Percentiles rank a stretch among this genome's conserved stretches.
phyloP scores from a whole-genome alignment of 1,284 basidiomycete species.

The Apiotrichum gracile region DNA sequence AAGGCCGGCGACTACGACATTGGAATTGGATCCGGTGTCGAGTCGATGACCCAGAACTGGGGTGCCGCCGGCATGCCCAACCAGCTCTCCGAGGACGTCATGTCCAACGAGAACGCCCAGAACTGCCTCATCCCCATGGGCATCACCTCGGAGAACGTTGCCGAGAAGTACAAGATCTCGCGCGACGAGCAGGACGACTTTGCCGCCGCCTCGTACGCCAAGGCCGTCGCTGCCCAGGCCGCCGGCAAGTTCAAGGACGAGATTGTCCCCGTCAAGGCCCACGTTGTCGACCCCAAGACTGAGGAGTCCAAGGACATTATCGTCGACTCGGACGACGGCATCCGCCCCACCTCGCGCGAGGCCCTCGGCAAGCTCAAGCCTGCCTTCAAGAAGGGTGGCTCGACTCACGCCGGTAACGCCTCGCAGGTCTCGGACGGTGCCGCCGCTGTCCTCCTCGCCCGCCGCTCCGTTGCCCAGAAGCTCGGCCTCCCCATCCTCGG shows the following conservation, averaged over 20 bases:
- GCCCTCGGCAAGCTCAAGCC: conserved; percentile 87
- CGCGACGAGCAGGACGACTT: conserved; percentile 79
- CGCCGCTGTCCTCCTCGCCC: conserved; percentile 83
- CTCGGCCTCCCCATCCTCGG: conserved; percentile 86
- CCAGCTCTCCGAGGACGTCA: conserved; percentile 72
- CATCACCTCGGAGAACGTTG: conserved; percentile 94
- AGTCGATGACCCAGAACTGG: conserved; percentile 87
- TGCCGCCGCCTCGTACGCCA: conserved; percentile 73
- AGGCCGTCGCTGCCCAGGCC: conserved; percentile 79
- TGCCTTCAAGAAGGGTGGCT: conserved; percentile 80
- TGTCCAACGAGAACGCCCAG: conserved; percentile 70
- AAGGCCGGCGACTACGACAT: conserved; percentile 77
- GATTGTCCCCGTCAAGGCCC: conserved; percentile 73
- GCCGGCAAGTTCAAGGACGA: conserved; percentile 87
- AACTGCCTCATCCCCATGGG: conserved; percentile 97
- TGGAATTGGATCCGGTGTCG: conserved; percentile 91
- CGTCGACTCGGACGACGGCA: conserved; percentile 85
- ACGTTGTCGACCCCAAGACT: conserved; percentile 73
- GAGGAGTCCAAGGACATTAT: conserved; percentile 71
- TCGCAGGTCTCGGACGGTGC: conserved; percentile 97
- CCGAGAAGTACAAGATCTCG: conserved; percentile 69
- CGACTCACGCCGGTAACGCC: conserved; percentile 86
- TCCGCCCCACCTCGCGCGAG: conserved; percentile 82
- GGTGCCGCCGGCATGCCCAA: conserved; percentile 65
- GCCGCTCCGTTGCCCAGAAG: conserved; percentile 78